Base-by-base conservation (phyloP, 441 rosid species). In the Caryocar brasiliense region DNA sequence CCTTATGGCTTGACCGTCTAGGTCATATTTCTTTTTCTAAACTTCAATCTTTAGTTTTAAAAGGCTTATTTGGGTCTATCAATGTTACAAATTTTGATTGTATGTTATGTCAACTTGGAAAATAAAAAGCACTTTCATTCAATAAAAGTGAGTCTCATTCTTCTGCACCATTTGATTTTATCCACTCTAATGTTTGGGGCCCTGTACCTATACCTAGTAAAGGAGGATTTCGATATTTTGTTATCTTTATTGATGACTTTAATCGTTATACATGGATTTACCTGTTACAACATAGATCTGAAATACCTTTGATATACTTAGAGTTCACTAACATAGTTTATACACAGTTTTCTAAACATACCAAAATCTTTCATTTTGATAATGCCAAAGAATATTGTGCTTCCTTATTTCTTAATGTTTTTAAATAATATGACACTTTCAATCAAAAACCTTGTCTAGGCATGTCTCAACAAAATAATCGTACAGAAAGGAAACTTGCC, bases 401-500 rank as follows among this genome's bases (percentile, higher is more conserved):
- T 28, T 26, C 4, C 28, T 26, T 12, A 0, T 7, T 46, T 45
- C 6, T 55, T 6, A 9, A 9, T 17, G 14, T 55, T 22, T 12
- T 55, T 2, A 2, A 22, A 4, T 1, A 30, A 0, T 19, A 48
- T 0, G 45, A 19, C 4, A 66, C 3, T 10, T 0, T 60, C 1
- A n/a, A 32, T 11, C 51, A 48, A 1, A 6, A 10, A 8, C 49
- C 56, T n/a, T 43, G 50, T 47, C 47, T 27, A 7, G 2, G 6
- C 2, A 46, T 57, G 2, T 54, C 61, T 3, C 36, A 59, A 29
- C 33, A 60, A 19, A 65, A 60, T 59, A 48, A 53, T 1, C 0
- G 9, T 5, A 56, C 10, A 1, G 29, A 54, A 37, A 17, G 9
- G 0, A 54, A 61, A n/a, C n/a, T n/a, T n/a, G n/a, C n/a, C n/a